These are phyloP conservation scores for Austroboletus novae-zelandiae DNA, from an alignment of 1,284 basidiomycete species.

Conservation along the genomic window DNA sequence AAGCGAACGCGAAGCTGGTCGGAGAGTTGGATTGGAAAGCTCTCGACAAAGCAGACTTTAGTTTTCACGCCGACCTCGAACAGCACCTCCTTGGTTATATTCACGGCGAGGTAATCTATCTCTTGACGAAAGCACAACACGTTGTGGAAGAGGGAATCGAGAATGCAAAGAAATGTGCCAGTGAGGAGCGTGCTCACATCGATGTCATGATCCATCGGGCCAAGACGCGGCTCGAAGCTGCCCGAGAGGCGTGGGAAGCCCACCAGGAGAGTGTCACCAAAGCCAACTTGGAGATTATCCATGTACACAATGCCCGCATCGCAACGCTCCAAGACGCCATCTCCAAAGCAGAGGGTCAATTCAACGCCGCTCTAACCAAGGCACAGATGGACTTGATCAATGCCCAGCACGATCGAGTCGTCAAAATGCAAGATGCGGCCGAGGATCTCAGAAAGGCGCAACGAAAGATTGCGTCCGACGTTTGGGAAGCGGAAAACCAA, in stretches of 20 bases:
- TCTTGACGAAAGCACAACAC: background rate
- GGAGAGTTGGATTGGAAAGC: slow-evolving; percentile 3
- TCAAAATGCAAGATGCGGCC: slow-evolving; percentile 1
- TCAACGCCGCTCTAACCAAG: background rate
- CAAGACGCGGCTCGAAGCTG: background rate
- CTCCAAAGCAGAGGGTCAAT: background rate
- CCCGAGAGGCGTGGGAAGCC: slow-evolving; percentile 1
- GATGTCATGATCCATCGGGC: background rate
- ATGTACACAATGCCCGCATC: slow-evolving; percentile 1
- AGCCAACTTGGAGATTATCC: background rate
- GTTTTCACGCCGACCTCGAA: slow-evolving; percentile 5
- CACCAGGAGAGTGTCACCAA: background rate
- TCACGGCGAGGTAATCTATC: background rate
- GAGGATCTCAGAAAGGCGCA: background rate
- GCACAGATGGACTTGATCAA: slow-evolving; percentile 1
- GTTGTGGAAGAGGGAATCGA: slow-evolving; percentile 5
- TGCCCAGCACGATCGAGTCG: slow-evolving; percentile 4
- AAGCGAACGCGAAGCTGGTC: slow-evolving; percentile 5
- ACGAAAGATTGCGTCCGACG: background rate
- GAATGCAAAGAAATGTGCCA: background rate
- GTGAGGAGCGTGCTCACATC: background rate
- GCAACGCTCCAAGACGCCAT: background rate
- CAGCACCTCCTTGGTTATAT: slow-evolving; percentile 11
- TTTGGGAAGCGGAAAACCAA: background rate
- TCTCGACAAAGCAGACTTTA: slow-evolving; percentile 5